Base-by-base conservation (phyloP, 2,329 filamentous ascomycete genomes). In the Aureobasidium sp. region DNA sequence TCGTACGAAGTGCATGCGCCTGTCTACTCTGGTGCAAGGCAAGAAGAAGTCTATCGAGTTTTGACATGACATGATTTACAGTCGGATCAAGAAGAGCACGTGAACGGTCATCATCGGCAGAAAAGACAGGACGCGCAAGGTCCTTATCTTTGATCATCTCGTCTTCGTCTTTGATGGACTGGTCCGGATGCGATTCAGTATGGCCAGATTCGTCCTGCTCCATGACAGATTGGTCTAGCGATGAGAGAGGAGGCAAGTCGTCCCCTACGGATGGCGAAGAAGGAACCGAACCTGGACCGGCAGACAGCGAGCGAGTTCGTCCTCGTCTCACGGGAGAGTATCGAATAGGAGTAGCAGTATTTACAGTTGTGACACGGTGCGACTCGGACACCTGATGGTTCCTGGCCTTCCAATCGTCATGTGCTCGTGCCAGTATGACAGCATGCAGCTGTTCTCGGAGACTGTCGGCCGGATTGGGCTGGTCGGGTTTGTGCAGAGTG, bases 361-460 rank as follows among this genome's bases (percentile, higher is more conserved):
- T 6, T 26, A 8, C 13, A 10, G 34, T 17, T 10, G 15, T 51
- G 27, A n/a, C n/a, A 8, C 13, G 32, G 34, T 13, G 17, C 17
- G 37, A n/a, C 34, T 47, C 34, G 4, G 26, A 5, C 5, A 12
- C 8, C 4, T 26, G 23, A 5, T 26, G 42, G 6, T 39, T 23
- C 17, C n/a, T 20, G 9, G 48, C 1, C 15, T 70, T 67, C 64
- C 89, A 91, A 41, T 76, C 82, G 66, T 87, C 81, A 70, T 88
- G 92, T 0, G 90, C 89, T 20, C 80, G 74, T 51, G 83, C 83
- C 64, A 92, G 69, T 32, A 90, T 84, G 1, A 81, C 71, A 0
- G 88, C 90, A 12, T 85, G 79, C 3, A 96, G 69, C 53, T 87
- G 82, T 53, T 93, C 89, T 68, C 89, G 85, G 39, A 97, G 70